phyloP scores from a whole-genome alignment of 148 eudicot species.

The Limonium bicolor region DNA sequence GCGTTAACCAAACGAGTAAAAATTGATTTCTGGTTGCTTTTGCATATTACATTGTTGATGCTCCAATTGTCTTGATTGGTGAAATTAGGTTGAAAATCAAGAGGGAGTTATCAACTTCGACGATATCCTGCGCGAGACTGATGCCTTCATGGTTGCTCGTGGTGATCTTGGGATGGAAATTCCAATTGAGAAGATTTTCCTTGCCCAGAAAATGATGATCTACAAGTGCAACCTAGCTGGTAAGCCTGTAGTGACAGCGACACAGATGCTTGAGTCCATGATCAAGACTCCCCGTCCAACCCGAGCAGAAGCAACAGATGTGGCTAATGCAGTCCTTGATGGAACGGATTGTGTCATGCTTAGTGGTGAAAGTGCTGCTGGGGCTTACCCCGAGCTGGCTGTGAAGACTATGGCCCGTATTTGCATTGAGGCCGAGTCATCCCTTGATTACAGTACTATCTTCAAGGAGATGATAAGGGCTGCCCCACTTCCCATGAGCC shows the following conservation, averaged over 20 bases:
- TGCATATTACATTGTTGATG: neutral
- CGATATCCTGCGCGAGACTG: constrained; percentile 67
- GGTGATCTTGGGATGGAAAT: constrained; percentile 93
- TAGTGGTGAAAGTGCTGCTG: constrained; percentile 80
- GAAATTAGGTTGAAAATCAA: constrained; percentile 69
- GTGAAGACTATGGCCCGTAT: constrained; percentile 77
- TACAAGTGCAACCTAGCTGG: constrained; percentile 78
- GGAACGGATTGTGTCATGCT: constrained; percentile 86
- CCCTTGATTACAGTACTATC: constrained; percentile 49
- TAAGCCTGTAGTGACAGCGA: constrained; percentile 79
- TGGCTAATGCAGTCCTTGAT: constrained; percentile 71
- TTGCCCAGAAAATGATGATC: constrained; percentile 85
- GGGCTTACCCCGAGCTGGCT: constrained; percentile 79
- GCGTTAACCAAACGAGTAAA: no score
- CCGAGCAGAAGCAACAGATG: constrained; percentile 78
- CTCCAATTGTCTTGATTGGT: neutral
- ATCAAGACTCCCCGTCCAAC: constrained; percentile 70
- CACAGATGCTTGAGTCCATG: constrained; percentile 85
- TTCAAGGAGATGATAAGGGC: constrained; percentile 59
- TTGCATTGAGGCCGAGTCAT: constrained; percentile 73
- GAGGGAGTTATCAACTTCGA: constrained; percentile 84
- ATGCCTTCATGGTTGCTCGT: constrained; percentile 87
- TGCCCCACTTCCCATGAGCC: constrained; percentile 84
- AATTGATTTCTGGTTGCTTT: neutral
- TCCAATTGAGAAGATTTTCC: constrained; percentile 77